Conservation (phyloP, 1,284 basidiomycete species). For the Heterobasidion annosum region DNA sequence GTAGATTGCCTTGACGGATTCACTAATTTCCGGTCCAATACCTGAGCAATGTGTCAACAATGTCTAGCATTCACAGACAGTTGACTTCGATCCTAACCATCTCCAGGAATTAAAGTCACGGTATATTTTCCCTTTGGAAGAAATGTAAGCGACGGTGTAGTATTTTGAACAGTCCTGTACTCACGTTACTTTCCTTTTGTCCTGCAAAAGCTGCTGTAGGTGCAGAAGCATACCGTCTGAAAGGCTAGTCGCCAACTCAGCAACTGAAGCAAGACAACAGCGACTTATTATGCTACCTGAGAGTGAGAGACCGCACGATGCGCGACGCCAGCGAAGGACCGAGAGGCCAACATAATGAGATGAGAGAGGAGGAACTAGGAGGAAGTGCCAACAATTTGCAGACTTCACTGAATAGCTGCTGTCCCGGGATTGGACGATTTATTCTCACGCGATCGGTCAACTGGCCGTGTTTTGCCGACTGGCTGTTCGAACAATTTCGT, state of each 20-base stretch:
- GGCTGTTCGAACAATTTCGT: too few relatives aligned
- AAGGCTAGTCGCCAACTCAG: slow-evolving; percentile 27
- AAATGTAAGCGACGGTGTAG: background rate
- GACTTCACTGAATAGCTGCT: background rate
- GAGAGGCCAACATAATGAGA: slow-evolving; percentile 45
- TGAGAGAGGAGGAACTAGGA: background rate
- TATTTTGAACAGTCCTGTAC: slow-evolving; percentile 18
- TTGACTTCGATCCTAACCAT: slow-evolving; percentile 51
- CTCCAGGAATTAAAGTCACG: slow-evolving; percentile 88
- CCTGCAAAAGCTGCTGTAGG: slow-evolving; percentile 84
- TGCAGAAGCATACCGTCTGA: slow-evolving; percentile 60
- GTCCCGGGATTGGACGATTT: slow-evolving; percentile 4
- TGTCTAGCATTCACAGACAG: slow-evolving; percentile 3
- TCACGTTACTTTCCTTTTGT: slow-evolving; percentile 78
- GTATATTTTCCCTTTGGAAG: slow-evolving; percentile 82
- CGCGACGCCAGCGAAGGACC: slow-evolving; percentile 44
- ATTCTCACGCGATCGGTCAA: background rate
- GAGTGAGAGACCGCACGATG: slow-evolving; percentile 37
- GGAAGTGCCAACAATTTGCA: background rate
- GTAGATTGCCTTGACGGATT: slow-evolving; percentile 95
- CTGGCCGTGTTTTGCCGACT: too few relatives aligned
- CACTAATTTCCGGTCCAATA: slow-evolving; percentile 97
- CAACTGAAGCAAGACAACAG: background rate
- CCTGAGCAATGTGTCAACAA: slow-evolving; percentile 36
- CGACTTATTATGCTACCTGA: slow-evolving; percentile 26